Conservation (phyloP, 2,329 filamentous ascomycete species). For the Fusarium buharicum region DNA sequence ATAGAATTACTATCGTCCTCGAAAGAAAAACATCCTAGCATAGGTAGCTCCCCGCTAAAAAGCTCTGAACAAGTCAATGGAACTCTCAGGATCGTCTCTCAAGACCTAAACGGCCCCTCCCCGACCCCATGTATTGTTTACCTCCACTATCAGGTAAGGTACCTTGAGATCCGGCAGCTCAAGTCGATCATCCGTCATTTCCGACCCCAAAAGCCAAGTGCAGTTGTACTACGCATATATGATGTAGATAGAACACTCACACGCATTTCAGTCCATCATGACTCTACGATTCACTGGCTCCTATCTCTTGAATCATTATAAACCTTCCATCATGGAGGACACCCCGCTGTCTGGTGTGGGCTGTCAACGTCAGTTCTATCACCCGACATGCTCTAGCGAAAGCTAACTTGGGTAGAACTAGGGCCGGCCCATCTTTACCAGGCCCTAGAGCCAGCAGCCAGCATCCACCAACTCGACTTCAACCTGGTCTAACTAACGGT, state of each 20-base stretch:
- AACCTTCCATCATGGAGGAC: no score
- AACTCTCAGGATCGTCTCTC: slow-evolving; percentile 29
- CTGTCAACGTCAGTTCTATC: slow-evolving; percentile 36
- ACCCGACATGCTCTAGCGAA: slow-evolving; percentile 39
- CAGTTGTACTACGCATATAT: not conserved
- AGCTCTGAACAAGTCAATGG: slow-evolving; percentile 21
- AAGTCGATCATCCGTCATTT: slow-evolving; percentile 39
- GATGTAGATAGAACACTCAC: not conserved
- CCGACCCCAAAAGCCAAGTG: slow-evolving; percentile 13
- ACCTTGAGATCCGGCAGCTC: slow-evolving; percentile 26
- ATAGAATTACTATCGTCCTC: not conserved
- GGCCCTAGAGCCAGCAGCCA: slow-evolving; percentile 23
- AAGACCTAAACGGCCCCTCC: slow-evolving; percentile 13
- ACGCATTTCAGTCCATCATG: no score
- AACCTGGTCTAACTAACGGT: slow-evolving; percentile 14
- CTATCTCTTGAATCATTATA: not conserved
- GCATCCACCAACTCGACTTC: slow-evolving; percentile 32
- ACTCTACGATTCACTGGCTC: no score
- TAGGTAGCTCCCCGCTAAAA: slow-evolving; percentile 3
- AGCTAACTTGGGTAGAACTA: slow-evolving; percentile 18
- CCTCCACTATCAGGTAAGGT: slow-evolving; percentile 22
- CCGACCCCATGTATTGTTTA: slow-evolving; percentile 23
- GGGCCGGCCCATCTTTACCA: slow-evolving; percentile 33
- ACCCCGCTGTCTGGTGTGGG: slow-evolving; percentile 12
- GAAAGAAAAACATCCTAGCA: not conserved